phyloP scores from a whole-genome alignment of 495 filamentous ascomycete genomes.

The Neohortaea acidophila region DNA sequence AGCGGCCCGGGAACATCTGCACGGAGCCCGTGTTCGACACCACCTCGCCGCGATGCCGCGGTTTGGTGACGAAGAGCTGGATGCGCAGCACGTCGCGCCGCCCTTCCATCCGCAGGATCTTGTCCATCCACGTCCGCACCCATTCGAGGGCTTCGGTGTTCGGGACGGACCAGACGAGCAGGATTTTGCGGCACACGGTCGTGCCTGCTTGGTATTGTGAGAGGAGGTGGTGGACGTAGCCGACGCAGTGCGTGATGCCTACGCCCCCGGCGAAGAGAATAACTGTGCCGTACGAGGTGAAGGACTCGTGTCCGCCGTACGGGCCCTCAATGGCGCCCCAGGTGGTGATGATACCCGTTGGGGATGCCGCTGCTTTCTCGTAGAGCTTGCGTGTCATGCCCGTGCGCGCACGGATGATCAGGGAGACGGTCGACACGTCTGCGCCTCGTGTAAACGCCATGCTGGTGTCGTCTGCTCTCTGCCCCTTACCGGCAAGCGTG shows the following conservation, averaged over 20 bases:
- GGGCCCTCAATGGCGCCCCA: conserved; percentile 41
- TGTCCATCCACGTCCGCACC: conserved; percentile 91
- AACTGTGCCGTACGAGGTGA: conserved; percentile 39
- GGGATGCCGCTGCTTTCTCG: conserved; percentile 29
- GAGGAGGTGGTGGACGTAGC: conserved; percentile 37
- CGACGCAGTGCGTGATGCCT: conserved; percentile 45
- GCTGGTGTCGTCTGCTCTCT: conserved; percentile 2
- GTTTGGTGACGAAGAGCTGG: conserved; percentile 79
- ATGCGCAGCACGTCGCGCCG: conserved; percentile 71
- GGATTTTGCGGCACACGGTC: conserved; percentile 40
- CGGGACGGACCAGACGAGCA: conserved; percentile 84
- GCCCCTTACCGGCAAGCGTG: too few relatives aligned
- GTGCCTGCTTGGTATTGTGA: conserved; percentile 28
- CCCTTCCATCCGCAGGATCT: conserved; percentile 69
- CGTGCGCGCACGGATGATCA: conserved; percentile 39
- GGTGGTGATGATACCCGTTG: conserved; percentile 30
- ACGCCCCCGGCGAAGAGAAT: conserved; percentile 43
- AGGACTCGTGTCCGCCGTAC: conserved; percentile 38
- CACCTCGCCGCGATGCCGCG: conserved; percentile 62
- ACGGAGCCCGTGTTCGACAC: conserved; percentile 67
- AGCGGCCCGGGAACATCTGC: conserved; percentile 73
- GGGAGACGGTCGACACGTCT: conserved; percentile 31
- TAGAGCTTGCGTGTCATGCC: conserved; percentile 40
- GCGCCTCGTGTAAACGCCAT: conserved; percentile 16
- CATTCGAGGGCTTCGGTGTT: conserved; percentile 71